Conservation (phyloP, 2,329 filamentous ascomycete species). For the Alternaria ethzedia region DNA sequence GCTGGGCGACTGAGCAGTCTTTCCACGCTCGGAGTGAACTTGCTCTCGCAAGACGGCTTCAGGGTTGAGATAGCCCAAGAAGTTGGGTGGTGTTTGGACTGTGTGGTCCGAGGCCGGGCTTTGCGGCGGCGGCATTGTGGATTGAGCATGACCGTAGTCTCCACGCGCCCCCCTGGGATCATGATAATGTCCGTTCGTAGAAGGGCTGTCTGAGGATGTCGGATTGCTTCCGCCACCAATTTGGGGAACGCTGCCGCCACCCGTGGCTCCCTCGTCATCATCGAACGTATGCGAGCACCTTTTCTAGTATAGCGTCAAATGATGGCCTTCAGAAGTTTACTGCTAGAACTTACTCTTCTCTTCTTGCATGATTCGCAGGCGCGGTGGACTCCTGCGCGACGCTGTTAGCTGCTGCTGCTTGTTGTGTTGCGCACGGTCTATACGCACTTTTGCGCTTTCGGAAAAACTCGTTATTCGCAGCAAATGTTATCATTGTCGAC, state of each 20-base stretch:
- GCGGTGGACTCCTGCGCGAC: slow-evolving; percentile 45
- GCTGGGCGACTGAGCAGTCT: slow-evolving; percentile 36
- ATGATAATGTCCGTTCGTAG: slow-evolving; percentile 28
- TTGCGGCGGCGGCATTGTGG: slow-evolving; percentile 41
- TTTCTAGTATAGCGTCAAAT: slow-evolving; percentile 43
- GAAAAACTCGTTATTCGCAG: slow-evolving; percentile 54
- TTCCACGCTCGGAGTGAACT: slow-evolving; percentile 44
- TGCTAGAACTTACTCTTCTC: slow-evolving; percentile 43
- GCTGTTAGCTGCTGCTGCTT: slow-evolving; percentile 32
- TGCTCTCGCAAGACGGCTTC: slow-evolving; percentile 55
- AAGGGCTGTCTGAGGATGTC: slow-evolving; percentile 37
- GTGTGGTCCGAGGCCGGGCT: slow-evolving; percentile 40
- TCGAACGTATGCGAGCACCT: slow-evolving; percentile 52
- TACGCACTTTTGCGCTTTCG: slow-evolving; percentile 51
- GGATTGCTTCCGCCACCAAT: slow-evolving; percentile 42
- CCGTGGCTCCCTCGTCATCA: slow-evolving; percentile 34
- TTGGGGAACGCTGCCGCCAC: slow-evolving; percentile 48
- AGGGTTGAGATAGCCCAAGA: slow-evolving; percentile 56
- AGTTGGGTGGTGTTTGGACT: slow-evolving; percentile 48
- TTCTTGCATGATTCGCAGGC: slow-evolving; percentile 55
- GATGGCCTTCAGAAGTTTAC: slow-evolving; percentile 14
- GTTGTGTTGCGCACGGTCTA: slow-evolving; percentile 21
- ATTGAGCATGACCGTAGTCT: slow-evolving; percentile 34
- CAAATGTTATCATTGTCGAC: slow-evolving; percentile 54
- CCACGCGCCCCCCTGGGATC: slow-evolving; percentile 34